Conservation (phyloP, 2,329 filamentous ascomycete species). For the Stenocarpella maydis region DNA sequence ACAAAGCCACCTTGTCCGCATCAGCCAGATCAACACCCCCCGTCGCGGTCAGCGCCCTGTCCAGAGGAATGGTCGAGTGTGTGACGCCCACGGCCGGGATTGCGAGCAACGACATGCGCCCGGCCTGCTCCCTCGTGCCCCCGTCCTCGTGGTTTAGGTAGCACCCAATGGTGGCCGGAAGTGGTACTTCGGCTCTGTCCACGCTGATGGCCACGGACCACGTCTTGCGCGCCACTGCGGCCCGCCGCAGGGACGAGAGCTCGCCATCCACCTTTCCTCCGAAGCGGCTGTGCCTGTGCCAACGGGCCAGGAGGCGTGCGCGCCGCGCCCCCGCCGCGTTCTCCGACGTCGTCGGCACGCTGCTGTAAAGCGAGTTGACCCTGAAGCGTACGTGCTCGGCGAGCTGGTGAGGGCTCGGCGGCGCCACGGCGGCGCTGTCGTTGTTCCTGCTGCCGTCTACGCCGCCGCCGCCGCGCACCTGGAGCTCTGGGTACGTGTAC, state of each 20-base stretch:
- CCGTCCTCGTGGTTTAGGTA: conserved; percentile 39
- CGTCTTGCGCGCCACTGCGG: conserved; percentile 39
- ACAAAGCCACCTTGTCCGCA: conserved; percentile 28
- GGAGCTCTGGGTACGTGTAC: conserved; percentile 47
- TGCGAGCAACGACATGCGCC: conserved; percentile 46
- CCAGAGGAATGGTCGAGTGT: conserved; percentile 46
- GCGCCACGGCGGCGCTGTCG: neutral
- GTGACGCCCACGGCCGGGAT: conserved; percentile 48
- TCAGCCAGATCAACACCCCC: conserved; percentile 20
- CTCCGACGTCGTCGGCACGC: neutral
- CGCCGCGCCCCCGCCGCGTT: conserved; percentile 7
- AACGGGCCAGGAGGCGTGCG: neutral
- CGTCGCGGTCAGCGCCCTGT: conserved; percentile 37
- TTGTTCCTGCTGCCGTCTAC: conserved; percentile 36
- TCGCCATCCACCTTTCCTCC: neutral
- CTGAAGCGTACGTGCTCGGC: conserved; percentile 69
- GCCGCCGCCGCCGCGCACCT: conserved; percentile 43
- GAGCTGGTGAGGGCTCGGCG: conserved; percentile 62
- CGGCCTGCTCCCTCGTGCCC: conserved; percentile 37
- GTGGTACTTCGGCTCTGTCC: conserved; percentile 47
- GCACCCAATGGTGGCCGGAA: conserved; percentile 50
- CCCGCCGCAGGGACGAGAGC: neutral
- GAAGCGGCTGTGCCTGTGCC: neutral
- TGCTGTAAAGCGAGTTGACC: conserved; percentile 58
- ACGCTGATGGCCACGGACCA: conserved; percentile 47